Evolutionary conservation across 371 early-diverging fungal genomes (phyloP), one percentile per base, ranked within the genome.

Genomic region (Thermomucor indicae-seudaticae): DNA sequence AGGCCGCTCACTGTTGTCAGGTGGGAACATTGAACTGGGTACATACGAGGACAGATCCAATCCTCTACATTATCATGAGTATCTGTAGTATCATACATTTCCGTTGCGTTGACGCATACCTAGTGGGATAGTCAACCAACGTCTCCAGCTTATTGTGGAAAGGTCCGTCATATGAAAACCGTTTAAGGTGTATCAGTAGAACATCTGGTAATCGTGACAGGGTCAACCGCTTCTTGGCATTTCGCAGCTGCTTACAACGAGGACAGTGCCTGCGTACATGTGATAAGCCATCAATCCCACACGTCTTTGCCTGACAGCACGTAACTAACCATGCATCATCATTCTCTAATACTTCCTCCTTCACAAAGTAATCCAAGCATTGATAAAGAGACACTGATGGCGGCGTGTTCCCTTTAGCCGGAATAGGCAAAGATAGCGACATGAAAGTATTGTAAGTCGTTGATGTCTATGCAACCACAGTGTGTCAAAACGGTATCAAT

Each of bases 131-230:
- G 42, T 89, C 75, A 0, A 97, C 95, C 58, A 81, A 66, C 0
- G 89, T 89, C 43, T 94, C 93, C 35, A 98, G 62, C 61, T 96
- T 97, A 64, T 96, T 85, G 38, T 89, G 81, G 62, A 96, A 96
- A 6, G 90, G 93, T 0, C 97, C 97, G 47, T 92, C 82, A 48
- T 75, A 90, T n/a, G 88, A 90, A 52, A 97, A 98, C 17, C 97
- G 81, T 61, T 96, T 97, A 55, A 98, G 57, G 51, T 96, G 95
- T 35, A 98, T 83, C 31, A 97, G 57, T 16, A 98, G 61, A 6
- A 98, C 86, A 48, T 86, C 80, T 0, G 98, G 98, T 20, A 97
- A 69, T 28, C 83, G 74, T 2, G 91, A 83, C 4, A 98, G 67
- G 6, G 84, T 80, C 45, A 95, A 53, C 12, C 72, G 70, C 59